phyloP scores from a whole-genome alignment of 768 basidiomycete genomes.

The Termitomyces sp. region DNA sequence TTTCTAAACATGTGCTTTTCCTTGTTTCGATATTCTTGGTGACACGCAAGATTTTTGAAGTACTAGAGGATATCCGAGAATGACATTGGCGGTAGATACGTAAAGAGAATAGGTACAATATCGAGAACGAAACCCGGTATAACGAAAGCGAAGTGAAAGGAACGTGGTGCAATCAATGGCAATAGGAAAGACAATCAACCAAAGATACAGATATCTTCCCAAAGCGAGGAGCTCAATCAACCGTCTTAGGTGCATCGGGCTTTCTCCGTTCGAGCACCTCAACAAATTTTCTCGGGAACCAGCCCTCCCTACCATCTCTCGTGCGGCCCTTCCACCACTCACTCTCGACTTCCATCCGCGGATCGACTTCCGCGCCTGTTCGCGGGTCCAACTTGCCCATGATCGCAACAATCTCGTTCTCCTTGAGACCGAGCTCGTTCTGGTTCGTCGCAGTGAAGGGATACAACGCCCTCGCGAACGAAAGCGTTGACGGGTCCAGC shows the following conservation, averaged over 20 bases:
- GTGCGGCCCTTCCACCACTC: conserved; percentile 97
- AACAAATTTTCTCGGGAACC: conserved; percentile 93
- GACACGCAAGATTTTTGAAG: too few species aligned
- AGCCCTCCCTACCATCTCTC: conserved; percentile 86
- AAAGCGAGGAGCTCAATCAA: conserved; percentile 5
- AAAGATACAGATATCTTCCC: not conserved
- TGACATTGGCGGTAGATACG: not conserved
- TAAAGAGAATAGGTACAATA: not conserved
- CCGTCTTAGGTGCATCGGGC: conserved; percentile 21
- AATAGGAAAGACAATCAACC: not conserved
- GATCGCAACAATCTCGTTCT: conserved; percentile 92
- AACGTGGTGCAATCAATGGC: not conserved
- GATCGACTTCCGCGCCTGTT: conserved; percentile 64
- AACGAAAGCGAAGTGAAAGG: not conserved
- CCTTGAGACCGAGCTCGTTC: conserved; percentile 74
- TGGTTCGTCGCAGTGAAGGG: conserved; percentile 70
- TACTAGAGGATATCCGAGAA: not conserved
- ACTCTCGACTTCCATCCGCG: conserved; percentile 51
- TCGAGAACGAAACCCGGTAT: not conserved
- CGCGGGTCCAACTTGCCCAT: conserved; percentile 72
- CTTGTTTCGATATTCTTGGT: too few species aligned
- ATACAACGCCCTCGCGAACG: conserved; percentile 81
- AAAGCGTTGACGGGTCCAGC: conserved; percentile 72
- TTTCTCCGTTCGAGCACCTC: conserved; percentile 52
- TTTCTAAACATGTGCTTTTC: too few species aligned